These are phyloP conservation scores for Calonectria pauciramosa DNA, from an alignment of 2,329 filamentous ascomycete genomes.

Conservation along the genomic window DNA sequence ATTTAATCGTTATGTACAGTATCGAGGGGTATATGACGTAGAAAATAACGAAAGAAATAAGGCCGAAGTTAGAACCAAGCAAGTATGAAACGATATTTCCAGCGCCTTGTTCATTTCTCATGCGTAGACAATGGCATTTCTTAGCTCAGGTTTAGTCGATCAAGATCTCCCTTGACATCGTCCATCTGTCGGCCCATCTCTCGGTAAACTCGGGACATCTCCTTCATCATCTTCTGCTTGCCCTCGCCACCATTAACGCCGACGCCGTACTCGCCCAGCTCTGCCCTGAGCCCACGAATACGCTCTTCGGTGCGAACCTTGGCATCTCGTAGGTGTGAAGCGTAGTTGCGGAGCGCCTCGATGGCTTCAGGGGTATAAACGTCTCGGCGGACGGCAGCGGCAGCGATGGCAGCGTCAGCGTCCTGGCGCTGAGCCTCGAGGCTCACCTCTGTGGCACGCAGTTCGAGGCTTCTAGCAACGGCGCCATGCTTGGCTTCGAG, in stretches of 20 bases:
- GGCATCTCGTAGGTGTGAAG: slow-evolving; percentile 63
- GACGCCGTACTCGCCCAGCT: slow-evolving; percentile 66
- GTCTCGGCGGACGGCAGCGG: slow-evolving; percentile 52
- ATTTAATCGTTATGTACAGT: neutral
- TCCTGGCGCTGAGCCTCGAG: slow-evolving; percentile 60
- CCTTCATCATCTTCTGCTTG: slow-evolving; percentile 65
- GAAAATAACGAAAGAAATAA: neutral
- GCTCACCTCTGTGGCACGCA: slow-evolving; percentile 61
- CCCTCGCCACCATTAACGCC: slow-evolving; percentile 49
- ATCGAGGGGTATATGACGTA: slow-evolving; percentile 14
- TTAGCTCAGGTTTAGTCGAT: slow-evolving; percentile 48
- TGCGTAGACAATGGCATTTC: neutral
- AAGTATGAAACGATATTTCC: neutral
- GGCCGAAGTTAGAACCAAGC: neutral
- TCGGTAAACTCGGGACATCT: slow-evolving; percentile 65
- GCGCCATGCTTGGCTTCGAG: slow-evolving; percentile 70
- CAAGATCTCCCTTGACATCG: slow-evolving; percentile 64
- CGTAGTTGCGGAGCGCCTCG: slow-evolving; percentile 62
- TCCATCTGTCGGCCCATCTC: slow-evolving; percentile 65
- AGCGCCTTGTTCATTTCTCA: neutral
- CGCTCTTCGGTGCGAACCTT: slow-evolving; percentile 60
- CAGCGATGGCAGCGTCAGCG: slow-evolving; percentile 52
- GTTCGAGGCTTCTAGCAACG: slow-evolving; percentile 64
- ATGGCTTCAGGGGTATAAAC: slow-evolving; percentile 62
- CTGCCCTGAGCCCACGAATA: slow-evolving; percentile 55